Evolutionary conservation across 2,329 filamentous ascomycete genomes (phyloP).

Genomic region (Chaetomiaceae sp.): DNA sequence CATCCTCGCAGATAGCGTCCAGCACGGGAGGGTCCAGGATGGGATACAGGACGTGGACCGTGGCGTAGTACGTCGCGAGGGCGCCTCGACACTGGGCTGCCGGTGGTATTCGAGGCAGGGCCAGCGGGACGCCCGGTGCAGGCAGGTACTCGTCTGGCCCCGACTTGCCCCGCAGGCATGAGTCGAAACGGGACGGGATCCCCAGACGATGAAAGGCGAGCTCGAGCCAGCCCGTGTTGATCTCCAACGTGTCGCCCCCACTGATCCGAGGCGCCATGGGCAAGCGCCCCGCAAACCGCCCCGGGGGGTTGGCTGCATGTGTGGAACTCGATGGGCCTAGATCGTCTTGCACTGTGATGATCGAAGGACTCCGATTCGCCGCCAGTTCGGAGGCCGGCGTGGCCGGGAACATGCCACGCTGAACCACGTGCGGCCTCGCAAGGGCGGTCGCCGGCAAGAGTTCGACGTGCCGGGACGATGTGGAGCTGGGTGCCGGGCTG

Average conservation of each 20-base stretch:
- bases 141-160: not conserved
- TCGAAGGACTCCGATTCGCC: not conserved
- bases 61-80: not conserved
- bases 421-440: not conserved
- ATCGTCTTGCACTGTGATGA: not conserved
- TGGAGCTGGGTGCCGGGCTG: not conserved
- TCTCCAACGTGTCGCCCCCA: constrained; percentile 1
- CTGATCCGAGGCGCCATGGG: constrained; percentile 1
- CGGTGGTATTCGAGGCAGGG: not conserved
- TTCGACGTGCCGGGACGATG: not conserved
- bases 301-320: not conserved
- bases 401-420: not conserved
- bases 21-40: not conserved
- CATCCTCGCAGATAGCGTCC: not conserved
- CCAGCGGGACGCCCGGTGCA: not conserved
- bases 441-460: not conserved
- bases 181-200: not conserved
- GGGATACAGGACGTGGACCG: not conserved
- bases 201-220: not conserved
- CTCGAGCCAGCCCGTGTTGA: constrained; percentile 1
- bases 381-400: not conserved
- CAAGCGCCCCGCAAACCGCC: constrained; percentile 1
- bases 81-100: not conserved
- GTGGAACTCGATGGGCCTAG: not conserved
- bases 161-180: not conserved